phyloP scores from a whole-genome alignment of 352 stramenopile species.

The Globisporangium abappressorium region DNA sequence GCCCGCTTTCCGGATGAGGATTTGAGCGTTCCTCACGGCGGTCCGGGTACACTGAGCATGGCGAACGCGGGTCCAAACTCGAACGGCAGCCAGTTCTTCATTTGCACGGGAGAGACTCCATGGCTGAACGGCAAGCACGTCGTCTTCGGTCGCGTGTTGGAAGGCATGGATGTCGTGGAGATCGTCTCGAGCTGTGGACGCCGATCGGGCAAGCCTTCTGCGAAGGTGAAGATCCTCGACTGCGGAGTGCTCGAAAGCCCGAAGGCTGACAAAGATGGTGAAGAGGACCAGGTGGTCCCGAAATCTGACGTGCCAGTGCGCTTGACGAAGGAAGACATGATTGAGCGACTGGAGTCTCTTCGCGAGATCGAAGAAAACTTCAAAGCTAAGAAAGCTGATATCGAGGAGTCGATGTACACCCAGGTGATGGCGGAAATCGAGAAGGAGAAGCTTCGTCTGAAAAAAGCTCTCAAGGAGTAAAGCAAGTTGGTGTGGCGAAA shows the following conservation, averaged over 20 bases:
- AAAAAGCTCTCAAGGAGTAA: conserved; percentile 51
- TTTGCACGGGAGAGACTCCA: conserved; percentile 92
- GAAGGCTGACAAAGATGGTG: conserved; percentile 11
- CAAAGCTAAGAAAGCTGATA: conserved; percentile 45
- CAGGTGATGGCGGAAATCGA: conserved; percentile 67
- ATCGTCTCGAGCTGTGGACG: conserved; percentile 76
- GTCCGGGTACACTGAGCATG: conserved; percentile 83
- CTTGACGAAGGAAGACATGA: conserved; percentile 55
- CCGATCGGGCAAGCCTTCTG: conserved; percentile 84
- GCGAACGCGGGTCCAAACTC: conserved; percentile 86
- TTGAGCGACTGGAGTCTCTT: conserved; percentile 56
- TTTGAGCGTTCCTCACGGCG: conserved; percentile 62
- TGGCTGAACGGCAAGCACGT: conserved; percentile 97
- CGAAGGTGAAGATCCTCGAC: conserved; percentile 91
- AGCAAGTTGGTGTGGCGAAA: not conserved
- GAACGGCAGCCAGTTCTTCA: conserved; percentile 97
- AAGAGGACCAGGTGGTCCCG: conserved; percentile 9
- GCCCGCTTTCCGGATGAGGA: conserved; percentile 92
- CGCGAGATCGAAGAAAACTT: conserved; percentile 66
- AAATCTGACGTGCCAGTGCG: conserved; percentile 21
- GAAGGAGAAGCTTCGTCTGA: conserved; percentile 63
- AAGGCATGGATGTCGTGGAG: conserved; percentile 92
- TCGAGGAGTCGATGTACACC: conserved; percentile 58
- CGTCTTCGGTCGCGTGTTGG: conserved; percentile 92
- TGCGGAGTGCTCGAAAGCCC: conserved; percentile 46